A percentile compares a stretch with the other conserved stretches of the same genome.
Conservation (phyloP, 2,329 filamentous ascomycete genomes). For the Fusarium lateritium region DNA sequence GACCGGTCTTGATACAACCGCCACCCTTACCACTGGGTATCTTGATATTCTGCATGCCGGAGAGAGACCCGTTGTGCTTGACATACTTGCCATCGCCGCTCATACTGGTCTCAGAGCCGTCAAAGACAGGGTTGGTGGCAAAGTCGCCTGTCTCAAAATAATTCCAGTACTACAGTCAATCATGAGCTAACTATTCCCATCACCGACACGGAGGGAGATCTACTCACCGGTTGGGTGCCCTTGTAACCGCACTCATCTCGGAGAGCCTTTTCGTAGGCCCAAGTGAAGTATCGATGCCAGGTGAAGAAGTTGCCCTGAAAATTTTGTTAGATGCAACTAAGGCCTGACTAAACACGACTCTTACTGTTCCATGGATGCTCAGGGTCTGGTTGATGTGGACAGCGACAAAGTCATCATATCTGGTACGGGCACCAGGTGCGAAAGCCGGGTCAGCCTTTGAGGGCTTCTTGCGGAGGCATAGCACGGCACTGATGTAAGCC, state of each 20-base stretch:
- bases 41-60: not conserved
- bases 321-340: rapidly evolving
- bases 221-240: constrained; percentile 14
- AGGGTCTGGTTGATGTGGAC: constrained; percentile 25
- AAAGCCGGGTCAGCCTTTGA: constrained; percentile 15
- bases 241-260: constrained; percentile 24
- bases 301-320: constrained; percentile 8
- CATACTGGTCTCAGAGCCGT: constrained; percentile 19
- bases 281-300: constrained; percentile 24
- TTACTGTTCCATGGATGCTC: constrained; percentile 10
- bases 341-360: rapidly evolving
- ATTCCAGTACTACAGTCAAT: constrained; percentile 8
- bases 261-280: constrained; percentile 14
- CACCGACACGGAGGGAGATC: rapidly evolving
- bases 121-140: constrained; percentile 1
- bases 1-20: not conserved
- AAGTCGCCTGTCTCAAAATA: constrained; percentile 17
- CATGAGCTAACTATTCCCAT: rapidly evolving
- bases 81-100: constrained; percentile 18
- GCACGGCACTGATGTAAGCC: constrained; percentile 5
- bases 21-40: constrained; percentile 2
- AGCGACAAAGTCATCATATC: constrained; percentile 27
- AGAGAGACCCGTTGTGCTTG: constrained; percentile 4
- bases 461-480: constrained; percentile 5
- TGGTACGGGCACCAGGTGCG: constrained; percentile 7